These are phyloP conservation scores for Suillus decipiens DNA, from an alignment of 768 basidiomycete species.

Conservation along the genomic window DNA sequence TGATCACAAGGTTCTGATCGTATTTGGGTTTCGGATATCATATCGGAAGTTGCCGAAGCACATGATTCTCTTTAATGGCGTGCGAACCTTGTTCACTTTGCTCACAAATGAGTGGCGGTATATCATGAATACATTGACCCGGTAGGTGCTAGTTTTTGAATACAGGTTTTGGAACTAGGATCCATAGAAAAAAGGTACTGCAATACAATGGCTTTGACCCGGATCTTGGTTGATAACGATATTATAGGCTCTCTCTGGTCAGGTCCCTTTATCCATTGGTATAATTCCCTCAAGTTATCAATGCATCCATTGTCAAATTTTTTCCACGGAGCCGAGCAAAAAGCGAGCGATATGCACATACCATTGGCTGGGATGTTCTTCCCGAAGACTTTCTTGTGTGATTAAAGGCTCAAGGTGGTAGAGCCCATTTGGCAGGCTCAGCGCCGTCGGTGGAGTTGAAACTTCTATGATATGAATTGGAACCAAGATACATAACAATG, in stretches of 20 bases:
- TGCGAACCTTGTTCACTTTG: too few relatives aligned
- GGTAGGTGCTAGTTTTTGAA: not conserved
- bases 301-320: not conserved
- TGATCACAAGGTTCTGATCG: constrained; percentile 3
- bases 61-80: not conserved
- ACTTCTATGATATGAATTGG: not conserved
- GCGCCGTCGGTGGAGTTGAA: not conserved
- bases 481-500: not conserved
- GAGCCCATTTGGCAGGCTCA: not conserved
- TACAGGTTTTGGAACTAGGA: not conserved
- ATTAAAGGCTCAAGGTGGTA: not conserved
- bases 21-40: not conserved
- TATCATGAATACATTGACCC: not conserved
- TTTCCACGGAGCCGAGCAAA: not conserved
- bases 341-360: not conserved
- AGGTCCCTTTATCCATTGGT: not conserved
- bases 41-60: not conserved
- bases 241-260: not conserved
- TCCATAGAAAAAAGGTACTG: not conserved
- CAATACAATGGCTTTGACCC: not conserved
- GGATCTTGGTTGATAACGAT: constrained; percentile 5
- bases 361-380: not conserved
- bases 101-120: too few relatives aligned
- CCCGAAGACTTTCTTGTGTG: not conserved
- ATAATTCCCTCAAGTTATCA: not conserved